A percentile compares a stretch with the other conserved stretches of the same genome.
Evolutionary conservation across 495 filamentous ascomycete species (phyloP).

Genomic region (Xylaria acuta): DNA sequence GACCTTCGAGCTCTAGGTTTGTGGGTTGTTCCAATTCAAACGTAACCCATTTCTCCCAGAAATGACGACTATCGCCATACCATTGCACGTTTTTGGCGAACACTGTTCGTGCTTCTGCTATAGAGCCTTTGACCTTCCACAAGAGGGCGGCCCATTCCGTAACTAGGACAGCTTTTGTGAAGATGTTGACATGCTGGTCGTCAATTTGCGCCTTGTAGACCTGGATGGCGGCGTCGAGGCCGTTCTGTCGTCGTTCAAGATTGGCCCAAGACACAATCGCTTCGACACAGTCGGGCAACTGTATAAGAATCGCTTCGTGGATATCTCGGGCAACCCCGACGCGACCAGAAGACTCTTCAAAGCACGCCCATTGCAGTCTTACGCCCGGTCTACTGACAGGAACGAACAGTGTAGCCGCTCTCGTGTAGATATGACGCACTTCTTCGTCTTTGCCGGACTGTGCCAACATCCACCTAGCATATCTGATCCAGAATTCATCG

Average conservation of each 20-base stretch:
- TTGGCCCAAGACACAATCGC: conserved; percentile 90
- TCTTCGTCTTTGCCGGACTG: conserved; percentile 87
- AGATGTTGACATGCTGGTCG: conserved; percentile 70
- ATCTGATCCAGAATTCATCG: conserved; percentile 97
- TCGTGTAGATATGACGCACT: conserved; percentile 90
- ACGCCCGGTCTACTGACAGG: conserved; percentile 82
- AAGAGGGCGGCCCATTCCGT: conserved; percentile 88
- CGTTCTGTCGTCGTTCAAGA: conserved; percentile 80
- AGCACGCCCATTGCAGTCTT: conserved; percentile 90
- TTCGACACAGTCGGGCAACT: conserved; percentile 77
- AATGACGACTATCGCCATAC: conserved; percentile 85
- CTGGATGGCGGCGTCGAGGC: conserved; percentile 85
- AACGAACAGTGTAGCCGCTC: conserved; percentile 81
- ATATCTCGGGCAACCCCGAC: conserved; percentile 82
- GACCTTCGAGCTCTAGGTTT: conserved; percentile 64
- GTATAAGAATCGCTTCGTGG: conserved; percentile 75
- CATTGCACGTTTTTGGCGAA: conserved; percentile 83
- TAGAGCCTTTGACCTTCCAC: conserved; percentile 88
- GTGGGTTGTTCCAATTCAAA: conserved; percentile 93
- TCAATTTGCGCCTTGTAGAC: conserved; percentile 84
- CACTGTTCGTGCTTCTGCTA: conserved; percentile 84
- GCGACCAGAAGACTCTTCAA: conserved; percentile 83
- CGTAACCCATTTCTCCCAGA: conserved; percentile 88
- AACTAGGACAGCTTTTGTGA: conserved; percentile 84
- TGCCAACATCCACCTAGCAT: conserved; percentile 94